Evolutionary conservation across 2,329 filamentous ascomycete genomes (phyloP).

Genomic region (Didymella segeticola): DNA sequence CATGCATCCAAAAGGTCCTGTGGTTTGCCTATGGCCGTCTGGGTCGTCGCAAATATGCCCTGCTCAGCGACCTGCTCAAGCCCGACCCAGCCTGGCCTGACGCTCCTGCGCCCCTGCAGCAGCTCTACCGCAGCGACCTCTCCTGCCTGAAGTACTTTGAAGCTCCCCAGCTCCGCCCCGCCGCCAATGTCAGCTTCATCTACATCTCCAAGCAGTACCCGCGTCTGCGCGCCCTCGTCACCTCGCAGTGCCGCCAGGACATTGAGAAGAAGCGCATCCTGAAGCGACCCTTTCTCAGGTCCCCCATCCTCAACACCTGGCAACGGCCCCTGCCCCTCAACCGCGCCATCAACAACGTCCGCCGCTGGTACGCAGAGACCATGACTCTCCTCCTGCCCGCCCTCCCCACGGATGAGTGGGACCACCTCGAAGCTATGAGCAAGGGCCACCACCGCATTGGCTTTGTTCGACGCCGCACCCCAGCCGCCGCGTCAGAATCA

Average conservation of each 20-base stretch:
- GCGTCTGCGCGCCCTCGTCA: constrained; percentile 38
- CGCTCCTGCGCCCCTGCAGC: constrained; percentile 37
- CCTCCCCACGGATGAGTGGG: constrained; percentile 54
- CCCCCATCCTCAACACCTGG: constrained; percentile 57
- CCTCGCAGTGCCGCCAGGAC: constrained; percentile 30
- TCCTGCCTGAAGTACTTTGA: constrained; percentile 41
- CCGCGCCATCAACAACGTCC: constrained; percentile 53
- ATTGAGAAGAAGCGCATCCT: constrained; percentile 29
- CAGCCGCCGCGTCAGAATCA: no score
- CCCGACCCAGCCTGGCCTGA: constrained; percentile 25
- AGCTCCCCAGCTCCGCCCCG: constrained; percentile 29
- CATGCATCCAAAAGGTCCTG: constrained; percentile 60
- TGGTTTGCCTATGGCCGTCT: constrained; percentile 63
- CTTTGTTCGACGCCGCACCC: constrained; percentile 31
- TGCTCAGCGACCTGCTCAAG: constrained; percentile 43
- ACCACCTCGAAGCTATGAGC: constrained; percentile 50
- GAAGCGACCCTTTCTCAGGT: constrained; percentile 36
- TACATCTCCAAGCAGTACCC: constrained; percentile 41
- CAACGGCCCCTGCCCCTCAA: constrained; percentile 54
- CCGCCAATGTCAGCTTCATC: constrained; percentile 29
- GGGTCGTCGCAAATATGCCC: constrained; percentile 58
- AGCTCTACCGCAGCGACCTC: constrained; percentile 45
- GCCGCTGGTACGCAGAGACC: constrained; percentile 53
- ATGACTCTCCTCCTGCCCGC: constrained; percentile 54
- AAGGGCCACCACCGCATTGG: constrained; percentile 40